phyloP scores from a whole-genome alignment of 495 filamentous ascomycete species.

The Bacidia rubella region DNA sequence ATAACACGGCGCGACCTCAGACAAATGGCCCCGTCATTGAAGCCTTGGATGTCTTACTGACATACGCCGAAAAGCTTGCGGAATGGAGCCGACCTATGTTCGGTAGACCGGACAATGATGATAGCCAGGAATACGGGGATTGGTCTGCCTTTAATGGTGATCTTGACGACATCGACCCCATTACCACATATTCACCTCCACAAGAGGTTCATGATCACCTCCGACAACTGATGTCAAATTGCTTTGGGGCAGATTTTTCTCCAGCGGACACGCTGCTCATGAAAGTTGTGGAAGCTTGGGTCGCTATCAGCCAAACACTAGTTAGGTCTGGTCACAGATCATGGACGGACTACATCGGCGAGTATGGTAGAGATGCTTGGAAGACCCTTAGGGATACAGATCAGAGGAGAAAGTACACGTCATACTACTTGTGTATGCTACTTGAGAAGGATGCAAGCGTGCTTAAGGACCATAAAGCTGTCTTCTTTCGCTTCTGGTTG shows the following conservation, averaged over 20 bases:
- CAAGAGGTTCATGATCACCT: conserved; percentile 37
- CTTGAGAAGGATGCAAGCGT: conserved; percentile 34
- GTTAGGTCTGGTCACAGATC: conserved; percentile 27
- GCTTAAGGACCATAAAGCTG: conserved; percentile 31
- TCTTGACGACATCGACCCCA: conserved; percentile 23
- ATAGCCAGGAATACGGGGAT: conserved; percentile 66
- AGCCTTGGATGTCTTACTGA: conserved; percentile 27
- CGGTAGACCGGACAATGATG: conserved; percentile 33
- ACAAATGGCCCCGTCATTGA: conserved; percentile 27
- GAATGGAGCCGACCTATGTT: not conserved
- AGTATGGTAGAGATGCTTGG: conserved; percentile 47
- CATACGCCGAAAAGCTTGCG: conserved; percentile 16
- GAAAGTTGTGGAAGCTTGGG: conserved; percentile 47
- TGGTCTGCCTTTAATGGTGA: conserved; percentile 44
- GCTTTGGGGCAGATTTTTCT: conserved; percentile 48
- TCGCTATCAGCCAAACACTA: conserved; percentile 39
- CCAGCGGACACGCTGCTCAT: conserved; percentile 45
- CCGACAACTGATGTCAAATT: conserved; percentile 48
- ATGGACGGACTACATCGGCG: conserved; percentile 48
- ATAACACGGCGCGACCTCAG: conserved; percentile 26
- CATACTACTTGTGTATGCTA: conserved; percentile 47
- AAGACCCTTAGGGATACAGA: conserved; percentile 44
- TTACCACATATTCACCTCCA: conserved; percentile 22
- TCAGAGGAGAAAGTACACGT: conserved; percentile 49
- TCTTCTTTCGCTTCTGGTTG: conserved; percentile 45